Percentiles rank a stretch among this genome's conserved stretches.
Evolutionary conservation across 495 filamentous ascomycete species (phyloP).

Genomic region (Pyrenula massariospora): DNA sequence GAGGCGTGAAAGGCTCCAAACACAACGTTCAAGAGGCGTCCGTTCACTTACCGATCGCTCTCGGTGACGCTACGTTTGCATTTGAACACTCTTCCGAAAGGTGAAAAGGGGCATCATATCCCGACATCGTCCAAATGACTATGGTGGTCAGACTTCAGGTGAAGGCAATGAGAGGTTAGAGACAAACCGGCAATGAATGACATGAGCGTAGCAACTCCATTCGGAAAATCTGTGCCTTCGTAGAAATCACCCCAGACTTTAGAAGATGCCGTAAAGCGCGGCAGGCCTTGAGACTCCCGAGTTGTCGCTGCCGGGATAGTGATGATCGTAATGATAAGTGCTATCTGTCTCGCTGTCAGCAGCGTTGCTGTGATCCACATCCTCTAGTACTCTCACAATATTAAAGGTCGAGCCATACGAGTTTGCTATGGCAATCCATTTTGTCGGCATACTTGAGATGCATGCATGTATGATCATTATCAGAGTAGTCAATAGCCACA

Average conservation of each 20-base stretch:
- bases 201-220: conserved; percentile 64
- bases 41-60: conserved; percentile 42
- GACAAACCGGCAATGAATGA: conserved; percentile 44
- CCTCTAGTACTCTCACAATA: conserved; percentile 19
- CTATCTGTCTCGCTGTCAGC: conserved; percentile 17
- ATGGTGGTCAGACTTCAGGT: too few species aligned
- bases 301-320: conserved; percentile 53
- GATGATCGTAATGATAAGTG: conserved; percentile 54
- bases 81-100: conserved; percentile 70
- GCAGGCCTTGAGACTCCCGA: conserved; percentile 29
- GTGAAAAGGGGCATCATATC: conserved; percentile 69
- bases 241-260: conserved; percentile 64
- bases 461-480: conserved; percentile 60
- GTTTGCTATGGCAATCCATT: conserved; percentile 66
- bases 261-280: conserved; percentile 50
- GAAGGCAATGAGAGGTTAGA: too few species aligned
- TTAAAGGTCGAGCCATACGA: conserved; percentile 66
- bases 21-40: neutral
- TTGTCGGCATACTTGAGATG: conserved; percentile 66
- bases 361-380: neutral
- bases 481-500: conserved; percentile 56
- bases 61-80: conserved; percentile 60
- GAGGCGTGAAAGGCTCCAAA: neutral
- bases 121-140: conserved; percentile 54
- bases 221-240: conserved; percentile 57